A percentile compares a stretch with the other conserved stretches of the same genome.
These are phyloP conservation scores for Aspergillus luchuensis DNA, from an alignment of 2,329 filamentous ascomycete genomes.

Conservation along the genomic window DNA sequence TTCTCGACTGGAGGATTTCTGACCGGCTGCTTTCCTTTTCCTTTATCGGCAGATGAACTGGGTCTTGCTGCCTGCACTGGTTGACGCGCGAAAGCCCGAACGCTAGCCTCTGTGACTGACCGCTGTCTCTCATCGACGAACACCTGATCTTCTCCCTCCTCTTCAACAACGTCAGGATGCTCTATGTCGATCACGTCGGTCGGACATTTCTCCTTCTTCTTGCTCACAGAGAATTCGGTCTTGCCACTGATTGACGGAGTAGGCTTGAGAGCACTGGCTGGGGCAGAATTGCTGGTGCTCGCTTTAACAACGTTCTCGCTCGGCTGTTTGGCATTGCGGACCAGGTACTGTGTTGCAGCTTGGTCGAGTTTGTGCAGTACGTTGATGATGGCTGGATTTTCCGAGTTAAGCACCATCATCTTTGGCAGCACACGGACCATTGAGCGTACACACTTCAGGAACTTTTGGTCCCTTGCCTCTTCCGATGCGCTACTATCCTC, in stretches of 20 bases:
- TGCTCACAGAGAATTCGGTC: too few species aligned
- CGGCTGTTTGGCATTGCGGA: background rate
- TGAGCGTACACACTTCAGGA: background rate
- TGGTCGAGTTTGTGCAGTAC: background rate
- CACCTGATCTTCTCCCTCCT: background rate
- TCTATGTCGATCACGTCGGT: background rate
- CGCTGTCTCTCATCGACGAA: background rate
- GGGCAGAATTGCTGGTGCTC: background rate
- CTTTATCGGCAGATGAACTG: background rate
- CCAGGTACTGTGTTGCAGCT: background rate
- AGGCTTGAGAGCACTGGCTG: background rate
- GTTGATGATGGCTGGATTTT: background rate
- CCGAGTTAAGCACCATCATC: constrained; percentile 1
- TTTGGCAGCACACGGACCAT: background rate
- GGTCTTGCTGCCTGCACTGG: background rate
- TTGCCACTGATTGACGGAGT: background rate
- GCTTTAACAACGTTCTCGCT: background rate
- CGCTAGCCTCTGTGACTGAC: background rate
- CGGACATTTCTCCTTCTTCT: background rate
- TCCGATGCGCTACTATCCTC: background rate
- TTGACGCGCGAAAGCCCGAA: background rate
- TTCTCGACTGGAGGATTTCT: background rate
- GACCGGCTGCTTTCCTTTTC: background rate
- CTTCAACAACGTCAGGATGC: background rate
- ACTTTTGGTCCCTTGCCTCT: background rate